Percentiles rank a stretch among this genome's conserved stretches.
These are phyloP conservation scores for Lathyrus sativus DNA, from an alignment of 306 rosid species.

Conservation along the genomic window DNA sequence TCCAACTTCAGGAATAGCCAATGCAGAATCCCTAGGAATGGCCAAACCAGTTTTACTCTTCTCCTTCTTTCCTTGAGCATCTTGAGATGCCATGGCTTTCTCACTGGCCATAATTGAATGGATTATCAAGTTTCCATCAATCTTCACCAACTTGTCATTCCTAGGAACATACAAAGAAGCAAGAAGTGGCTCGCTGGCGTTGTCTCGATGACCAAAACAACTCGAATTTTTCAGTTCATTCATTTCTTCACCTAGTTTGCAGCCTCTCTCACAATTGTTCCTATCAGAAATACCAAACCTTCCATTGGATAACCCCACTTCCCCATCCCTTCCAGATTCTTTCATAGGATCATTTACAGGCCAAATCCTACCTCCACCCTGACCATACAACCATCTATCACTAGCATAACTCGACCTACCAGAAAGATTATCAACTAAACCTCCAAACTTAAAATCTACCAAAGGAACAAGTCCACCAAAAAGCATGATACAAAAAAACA, in stretches of 20 bases:
- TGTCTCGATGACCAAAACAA: conserved; percentile 47
- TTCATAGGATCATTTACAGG: conserved; percentile 46
- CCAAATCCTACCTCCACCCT: conserved; percentile 60
- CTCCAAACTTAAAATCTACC: conserved; percentile 61
- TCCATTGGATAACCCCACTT: conserved; percentile 45
- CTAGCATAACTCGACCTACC: conserved; percentile 50
- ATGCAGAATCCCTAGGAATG: conserved; percentile 60
- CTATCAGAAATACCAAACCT: conserved; percentile 46
- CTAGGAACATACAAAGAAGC: conserved; percentile 97
- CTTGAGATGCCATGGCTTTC: conserved; percentile 73
- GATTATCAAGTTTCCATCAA: conserved; percentile 94
- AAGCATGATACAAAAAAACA: conserved; percentile 72
- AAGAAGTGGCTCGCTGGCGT: conserved; percentile 79
- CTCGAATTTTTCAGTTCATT: conserved; percentile 38
- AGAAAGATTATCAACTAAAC: conserved; percentile 50
- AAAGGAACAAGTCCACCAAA: conserved; percentile 82
- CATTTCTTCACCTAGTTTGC: conserved; percentile 43
- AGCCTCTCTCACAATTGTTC: conserved; percentile 44
- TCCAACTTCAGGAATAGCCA: conserved; percentile 75
- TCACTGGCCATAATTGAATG: conserved; percentile 93
- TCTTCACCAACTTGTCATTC: conserved; percentile 89
- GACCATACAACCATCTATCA: conserved; percentile 52
- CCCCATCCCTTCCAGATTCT: conserved; percentile 53
- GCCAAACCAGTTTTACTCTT: conserved; percentile 67
- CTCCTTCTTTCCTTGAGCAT: conserved; percentile 44